phyloP scores from a whole-genome alignment of 1,284 basidiomycete genomes.

The Pholiota adiposa region DNA sequence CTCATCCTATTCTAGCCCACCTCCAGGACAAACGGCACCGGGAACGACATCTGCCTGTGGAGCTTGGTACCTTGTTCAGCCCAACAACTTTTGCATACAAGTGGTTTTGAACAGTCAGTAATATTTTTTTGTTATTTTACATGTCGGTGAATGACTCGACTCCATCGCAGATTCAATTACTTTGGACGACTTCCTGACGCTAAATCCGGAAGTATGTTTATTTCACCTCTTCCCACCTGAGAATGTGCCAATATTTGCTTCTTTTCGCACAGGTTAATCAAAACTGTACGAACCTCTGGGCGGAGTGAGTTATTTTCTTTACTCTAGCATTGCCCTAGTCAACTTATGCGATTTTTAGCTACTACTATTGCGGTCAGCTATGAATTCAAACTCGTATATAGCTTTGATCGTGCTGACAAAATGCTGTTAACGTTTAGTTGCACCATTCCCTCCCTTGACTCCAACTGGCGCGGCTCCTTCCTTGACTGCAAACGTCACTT shows the following conservation, averaged over 20 bases:
- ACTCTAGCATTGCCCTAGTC: background rate
- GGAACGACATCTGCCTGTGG: conserved; percentile 14
- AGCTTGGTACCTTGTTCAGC: conserved; percentile 14
- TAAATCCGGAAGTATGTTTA: conserved; percentile 1
- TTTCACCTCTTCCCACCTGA: background rate
- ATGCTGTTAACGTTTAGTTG: background rate
- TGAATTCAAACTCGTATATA: too few species aligned
- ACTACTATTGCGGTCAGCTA: conserved; percentile 9
- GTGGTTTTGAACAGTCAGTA: conserved; percentile 12
- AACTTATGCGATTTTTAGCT: background rate
- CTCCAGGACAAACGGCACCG: conserved; percentile 15
- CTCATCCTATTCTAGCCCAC: conserved; percentile 1
- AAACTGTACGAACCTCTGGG: conserved; percentile 8
- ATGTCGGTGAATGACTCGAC: background rate
- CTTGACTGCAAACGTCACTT: conserved; percentile 1
- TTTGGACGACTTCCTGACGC: conserved; percentile 11
- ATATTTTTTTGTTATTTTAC: background rate
- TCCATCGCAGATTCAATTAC: conserved; percentile 10
- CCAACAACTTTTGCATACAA: conserved; percentile 16
- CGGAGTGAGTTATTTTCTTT: background rate
- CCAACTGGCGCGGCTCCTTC: background rate
- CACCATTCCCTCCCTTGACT: conserved; percentile 2
- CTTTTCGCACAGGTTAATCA: background rate
- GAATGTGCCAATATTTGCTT: background rate
- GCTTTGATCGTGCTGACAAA: too few species aligned